Conservation (phyloP, 129 eudicot genomes). For the Escallonia rubra region DNA sequence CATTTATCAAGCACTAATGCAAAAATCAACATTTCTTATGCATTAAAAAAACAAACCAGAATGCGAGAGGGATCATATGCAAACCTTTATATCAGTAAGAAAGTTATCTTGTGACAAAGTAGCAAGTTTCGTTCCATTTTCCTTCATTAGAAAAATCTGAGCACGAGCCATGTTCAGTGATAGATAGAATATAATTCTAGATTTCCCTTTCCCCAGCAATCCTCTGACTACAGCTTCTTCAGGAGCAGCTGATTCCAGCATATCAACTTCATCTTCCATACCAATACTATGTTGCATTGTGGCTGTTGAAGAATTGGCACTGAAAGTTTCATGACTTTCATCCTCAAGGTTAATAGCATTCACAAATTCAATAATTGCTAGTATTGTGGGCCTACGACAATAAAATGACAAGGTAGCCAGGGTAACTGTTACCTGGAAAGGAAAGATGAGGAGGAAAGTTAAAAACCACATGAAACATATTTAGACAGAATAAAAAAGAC, state of each 20-base stretch:
- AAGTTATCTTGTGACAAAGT: conserved; percentile 93
- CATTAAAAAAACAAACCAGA: neutral
- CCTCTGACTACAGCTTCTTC: conserved; percentile 68
- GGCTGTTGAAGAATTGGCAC: conserved; percentile 57
- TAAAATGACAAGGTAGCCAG: conserved; percentile 90
- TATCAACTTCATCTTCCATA: conserved; percentile 30
- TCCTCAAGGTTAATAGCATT: conserved; percentile 55
- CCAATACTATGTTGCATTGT: conserved; percentile 33
- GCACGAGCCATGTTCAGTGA: conserved; percentile 86
- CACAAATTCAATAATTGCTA: conserved; percentile 79
- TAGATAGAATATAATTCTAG: conserved; percentile 66
- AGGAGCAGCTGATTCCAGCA: conserved; percentile 27
- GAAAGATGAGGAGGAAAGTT: conserved; percentile 6
- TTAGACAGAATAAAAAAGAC: neutral
- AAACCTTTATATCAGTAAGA: conserved; percentile 87
- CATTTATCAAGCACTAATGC: neutral
- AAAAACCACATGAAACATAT: conserved; percentile 9
- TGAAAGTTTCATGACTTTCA: conserved; percentile 48
- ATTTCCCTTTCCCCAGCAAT: conserved; percentile 86
- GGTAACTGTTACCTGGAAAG: conserved; percentile 76
- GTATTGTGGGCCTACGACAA: conserved; percentile 88
- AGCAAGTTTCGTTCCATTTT: conserved; percentile 80
- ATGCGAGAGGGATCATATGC: neutral
- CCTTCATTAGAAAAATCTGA: conserved; percentile 79
- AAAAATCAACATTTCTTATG: conserved; percentile 2